Percentiles rank a stretch among this genome's conserved stretches.
phyloP scores from a whole-genome alignment of 2,329 filamentous ascomycete genomes.

The Paramyrothecium roridum region DNA sequence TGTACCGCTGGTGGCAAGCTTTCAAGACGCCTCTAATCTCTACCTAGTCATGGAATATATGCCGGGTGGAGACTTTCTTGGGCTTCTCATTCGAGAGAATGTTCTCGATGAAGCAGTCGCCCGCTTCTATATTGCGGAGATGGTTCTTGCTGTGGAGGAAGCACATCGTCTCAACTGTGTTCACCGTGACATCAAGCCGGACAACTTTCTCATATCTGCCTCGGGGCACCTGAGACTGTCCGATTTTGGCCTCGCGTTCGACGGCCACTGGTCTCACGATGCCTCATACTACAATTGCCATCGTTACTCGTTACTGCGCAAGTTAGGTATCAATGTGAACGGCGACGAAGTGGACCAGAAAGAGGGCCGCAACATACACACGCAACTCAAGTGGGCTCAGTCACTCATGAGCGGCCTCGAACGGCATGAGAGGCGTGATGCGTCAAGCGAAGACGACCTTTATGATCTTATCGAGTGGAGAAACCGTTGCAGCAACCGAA shows the following conservation, averaged over 20 bases:
- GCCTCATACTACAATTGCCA: conserved; percentile 82
- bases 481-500: conserved; percentile 64
- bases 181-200: conserved; percentile 93
- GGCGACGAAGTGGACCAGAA: conserved; percentile 71
- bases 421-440: conserved; percentile 27
- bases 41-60: conserved; percentile 99
- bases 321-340: conserved; percentile 67
- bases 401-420: conserved; percentile 24
- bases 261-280: conserved; percentile 93
- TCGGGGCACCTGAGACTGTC: conserved; percentile 92
- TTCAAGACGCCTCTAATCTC: conserved; percentile 79
- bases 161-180: conserved; percentile 86
- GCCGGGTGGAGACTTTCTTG: conserved; percentile 92
- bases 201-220: conserved; percentile 90
- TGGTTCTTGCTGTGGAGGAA: conserved; percentile 93
- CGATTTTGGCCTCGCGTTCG: conserved; percentile 93
- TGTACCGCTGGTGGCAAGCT: conserved; percentile 81
- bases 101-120: conserved; percentile 75
- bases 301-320: conserved; percentile 74
- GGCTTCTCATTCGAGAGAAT: conserved; percentile 80
- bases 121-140: conserved; percentile 89
- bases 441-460: conserved; percentile 22
- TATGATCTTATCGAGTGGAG: conserved; percentile 62
- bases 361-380: conserved; percentile 38
- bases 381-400: conserved; percentile 28